Conservation (phyloP, 2,329 filamentous ascomycete species). For the Zymoseptoria ardabiliae region DNA sequence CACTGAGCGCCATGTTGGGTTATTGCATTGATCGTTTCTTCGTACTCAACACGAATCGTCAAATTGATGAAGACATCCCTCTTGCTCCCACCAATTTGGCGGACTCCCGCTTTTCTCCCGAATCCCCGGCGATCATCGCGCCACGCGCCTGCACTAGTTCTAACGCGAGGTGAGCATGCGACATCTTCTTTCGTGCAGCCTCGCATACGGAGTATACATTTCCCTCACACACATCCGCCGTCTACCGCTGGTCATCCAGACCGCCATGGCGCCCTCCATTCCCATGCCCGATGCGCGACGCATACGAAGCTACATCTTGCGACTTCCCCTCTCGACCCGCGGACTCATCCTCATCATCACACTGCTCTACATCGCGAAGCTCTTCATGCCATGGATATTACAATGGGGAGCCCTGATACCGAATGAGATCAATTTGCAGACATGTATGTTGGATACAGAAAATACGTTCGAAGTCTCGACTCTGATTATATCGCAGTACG, state of each 20-base stretch:
- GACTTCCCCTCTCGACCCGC: conserved; percentile 83
- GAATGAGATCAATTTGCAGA: conserved; percentile 61
- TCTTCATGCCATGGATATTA: conserved; percentile 65
- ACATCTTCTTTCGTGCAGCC: not conserved
- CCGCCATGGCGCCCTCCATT: not conserved
- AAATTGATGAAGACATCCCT: not conserved
- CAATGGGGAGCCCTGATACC: conserved; percentile 76
- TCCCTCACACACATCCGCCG: not conserved
- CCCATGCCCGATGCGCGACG: conserved; percentile 60
- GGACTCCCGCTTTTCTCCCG: not conserved
- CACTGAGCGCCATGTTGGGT: conserved; percentile 24
- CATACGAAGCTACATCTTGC: conserved; percentile 71
- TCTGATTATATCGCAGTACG: conserved; percentile 57
- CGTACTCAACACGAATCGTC: not conserved
- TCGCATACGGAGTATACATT: not conserved
- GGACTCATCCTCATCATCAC: conserved; percentile 59
- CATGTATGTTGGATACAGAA: conserved; percentile 50
- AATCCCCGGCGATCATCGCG: not conserved
- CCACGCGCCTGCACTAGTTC: not conserved
- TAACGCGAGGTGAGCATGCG: conserved; percentile 1
- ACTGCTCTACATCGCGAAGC: conserved; percentile 59
- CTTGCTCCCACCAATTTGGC: not conserved
- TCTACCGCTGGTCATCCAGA: not conserved
- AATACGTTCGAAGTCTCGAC: not conserved
- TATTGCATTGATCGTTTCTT: conserved; percentile 4